A percentile compares a stretch with the other conserved stretches of the same genome.
These are phyloP conservation scores for Pleurotus giganteus DNA, from an alignment of 768 basidiomycete species.

Conservation along the genomic window DNA sequence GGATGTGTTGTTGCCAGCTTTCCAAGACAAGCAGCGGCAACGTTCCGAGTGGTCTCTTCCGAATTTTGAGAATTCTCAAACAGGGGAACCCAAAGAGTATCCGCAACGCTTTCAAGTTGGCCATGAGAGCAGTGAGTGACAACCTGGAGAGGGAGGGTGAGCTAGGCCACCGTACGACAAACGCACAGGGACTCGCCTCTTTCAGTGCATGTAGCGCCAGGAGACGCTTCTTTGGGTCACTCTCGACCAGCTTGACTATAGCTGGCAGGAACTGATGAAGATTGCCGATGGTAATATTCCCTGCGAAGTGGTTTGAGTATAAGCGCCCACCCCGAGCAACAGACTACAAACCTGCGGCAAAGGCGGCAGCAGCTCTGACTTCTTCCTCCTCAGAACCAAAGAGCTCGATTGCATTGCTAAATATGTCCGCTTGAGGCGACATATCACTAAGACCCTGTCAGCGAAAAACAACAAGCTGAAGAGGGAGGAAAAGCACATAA, in stretches of 20 bases:
- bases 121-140: constrained; percentile 87
- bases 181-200: constrained; percentile 53
- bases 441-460: constrained; percentile 64
- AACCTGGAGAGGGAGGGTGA: constrained; percentile 47
- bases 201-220: constrained; percentile 90
- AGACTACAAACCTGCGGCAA: constrained; percentile 68
- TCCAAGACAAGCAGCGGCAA: constrained; percentile 94
- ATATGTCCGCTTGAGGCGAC: constrained; percentile 76
- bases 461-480: constrained; percentile 2
- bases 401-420: constrained; percentile 67
- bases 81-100: constrained; percentile 87
- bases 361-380: constrained; percentile 86
- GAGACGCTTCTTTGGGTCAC: constrained; percentile 74
- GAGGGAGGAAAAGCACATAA: constrained; percentile 55
- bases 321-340: not conserved
- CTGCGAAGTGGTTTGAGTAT: constrained; percentile 32
- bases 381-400: constrained; percentile 84
- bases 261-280: constrained; percentile 81
- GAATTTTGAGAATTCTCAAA: constrained; percentile 88
- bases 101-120: constrained; percentile 85
- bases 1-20: constrained; percentile 93
- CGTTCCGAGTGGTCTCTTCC: constrained; percentile 91
- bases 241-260: constrained; percentile 77
- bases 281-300: constrained; percentile 95
- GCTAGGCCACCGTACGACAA: not conserved